Conservation (phyloP, 2,329 filamentous ascomycete species). For the Trichoderma sp. region DNA sequence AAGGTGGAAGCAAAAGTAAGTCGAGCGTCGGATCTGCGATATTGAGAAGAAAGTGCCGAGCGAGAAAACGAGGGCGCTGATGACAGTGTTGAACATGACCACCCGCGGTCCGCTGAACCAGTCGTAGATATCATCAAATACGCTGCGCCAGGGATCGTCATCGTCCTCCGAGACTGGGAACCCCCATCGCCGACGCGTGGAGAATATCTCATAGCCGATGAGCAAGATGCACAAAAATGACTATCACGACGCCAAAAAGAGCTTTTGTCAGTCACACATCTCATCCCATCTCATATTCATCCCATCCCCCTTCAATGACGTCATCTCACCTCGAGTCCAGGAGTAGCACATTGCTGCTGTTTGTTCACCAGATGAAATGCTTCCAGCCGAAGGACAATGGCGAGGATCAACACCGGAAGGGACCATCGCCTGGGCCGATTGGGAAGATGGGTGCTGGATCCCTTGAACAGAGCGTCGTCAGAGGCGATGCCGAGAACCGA, state of each 20-base stretch:
- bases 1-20: slow-evolving; percentile 52
- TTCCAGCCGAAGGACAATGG: slow-evolving; percentile 51
- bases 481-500: slow-evolving; percentile 24
- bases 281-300: background rate
- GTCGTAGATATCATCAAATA: slow-evolving; percentile 49
- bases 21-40: slow-evolving; percentile 46
- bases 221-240: slow-evolving; percentile 51
- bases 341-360: slow-evolving; percentile 53
- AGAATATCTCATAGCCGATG: slow-evolving; percentile 48
- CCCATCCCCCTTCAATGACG: slow-evolving; percentile 10
- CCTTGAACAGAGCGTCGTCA: slow-evolving; percentile 38
- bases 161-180: slow-evolving; percentile 38
- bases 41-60: slow-evolving; percentile 46
- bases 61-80: slow-evolving; percentile 44
- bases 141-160: slow-evolving; percentile 52
- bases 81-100: slow-evolving; percentile 39
- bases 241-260: slow-evolving; percentile 33
- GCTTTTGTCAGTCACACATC: background rate
- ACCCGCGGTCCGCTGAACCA: slow-evolving; percentile 50
- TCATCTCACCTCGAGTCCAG: slow-evolving; percentile 50
- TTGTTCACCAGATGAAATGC: slow-evolving; percentile 49
- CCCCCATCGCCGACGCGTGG: slow-evolving; percentile 37
- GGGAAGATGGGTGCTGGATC: slow-evolving; percentile 41
- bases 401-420: slow-evolving; percentile 46
- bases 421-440: slow-evolving; percentile 51